phyloP scores from a whole-genome alignment of 2,329 filamentous ascomycete genomes.

The Ophiostoma quercus region DNA sequence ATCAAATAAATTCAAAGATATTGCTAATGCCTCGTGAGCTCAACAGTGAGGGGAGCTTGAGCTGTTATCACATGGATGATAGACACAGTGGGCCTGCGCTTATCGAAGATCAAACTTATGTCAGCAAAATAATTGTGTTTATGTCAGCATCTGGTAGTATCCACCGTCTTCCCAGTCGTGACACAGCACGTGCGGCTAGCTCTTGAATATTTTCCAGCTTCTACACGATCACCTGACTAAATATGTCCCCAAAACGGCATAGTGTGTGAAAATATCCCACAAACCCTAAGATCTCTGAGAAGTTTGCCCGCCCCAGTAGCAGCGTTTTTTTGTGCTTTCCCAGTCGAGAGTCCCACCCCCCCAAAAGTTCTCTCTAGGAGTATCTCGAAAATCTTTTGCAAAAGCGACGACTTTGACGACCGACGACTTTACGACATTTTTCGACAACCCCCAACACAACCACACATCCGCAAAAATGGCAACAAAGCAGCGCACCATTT shows the following conservation, averaged over 20 bases:
- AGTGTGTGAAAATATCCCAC: constrained; percentile 27
- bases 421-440: constrained; percentile 18
- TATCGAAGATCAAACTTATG: neutral
- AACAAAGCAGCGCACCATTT: constrained; percentile 79
- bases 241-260: constrained; percentile 5
- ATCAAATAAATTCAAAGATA: neutral
- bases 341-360: constrained; percentile 3
- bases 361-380: constrained; percentile 12
- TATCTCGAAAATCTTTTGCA: constrained; percentile 20
- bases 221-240: neutral
- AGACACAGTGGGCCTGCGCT: neutral
- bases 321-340: constrained; percentile 20
- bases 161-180: neutral
- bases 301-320: constrained; percentile 19
- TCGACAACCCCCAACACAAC: constrained; percentile 20
- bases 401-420: constrained; percentile 19
- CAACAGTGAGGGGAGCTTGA: neutral
- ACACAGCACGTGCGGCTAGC: neutral
- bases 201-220: constrained; percentile 13
- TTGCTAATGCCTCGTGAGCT: neutral
- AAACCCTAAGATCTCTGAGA: constrained; percentile 22
- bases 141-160: neutral
- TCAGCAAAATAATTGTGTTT: neutral
- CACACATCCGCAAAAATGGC: constrained; percentile 57
- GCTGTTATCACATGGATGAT: neutral